Base-by-base conservation (phyloP, 1,284 basidiomycete species). In the Cutaneotrichosporon dermatis region DNA sequence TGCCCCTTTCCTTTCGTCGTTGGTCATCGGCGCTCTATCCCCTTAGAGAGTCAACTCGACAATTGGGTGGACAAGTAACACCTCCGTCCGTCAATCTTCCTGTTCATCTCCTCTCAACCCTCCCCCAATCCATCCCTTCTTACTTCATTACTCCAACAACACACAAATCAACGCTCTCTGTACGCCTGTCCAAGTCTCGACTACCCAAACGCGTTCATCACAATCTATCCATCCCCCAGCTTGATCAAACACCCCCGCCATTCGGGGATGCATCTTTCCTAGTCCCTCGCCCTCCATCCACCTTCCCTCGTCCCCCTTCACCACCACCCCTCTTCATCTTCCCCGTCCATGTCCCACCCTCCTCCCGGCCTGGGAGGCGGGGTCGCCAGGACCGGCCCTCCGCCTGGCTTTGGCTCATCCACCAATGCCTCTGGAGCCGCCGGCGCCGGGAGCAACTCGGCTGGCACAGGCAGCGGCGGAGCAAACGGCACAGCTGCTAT, bases 321-420 rank as follows among this genome's bases (percentile, higher is more conserved):
- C 36, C 41, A 34, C 45, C 25, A 25, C 48, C 59, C 50, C 55
- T 58, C 25, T 51, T 52, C 35, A 52, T 44, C 48, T 35, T 42
- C 57, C 44, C 46, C 61, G 45, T 69, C 68, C 67, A 66, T 69
- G 70, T 66, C 70, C 59, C 66, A 68, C 66, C 70, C 69, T 68
- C 73, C 75, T 73, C 73, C 75, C 69, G 75, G 74, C 16, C 61
- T 76, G 73, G 73, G 72, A 72, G 72, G 71, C 64, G 71, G 72
- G 69, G 70, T 67, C 64, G 68, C 65, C 63, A 71, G 73, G 64
- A 69, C 73, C 60, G 73, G 75, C 62, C 75, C 75, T 64, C 75
- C 75, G 58, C 75, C 75, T 42, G 75, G 75, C 51, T 75, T 76
- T 57, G 75, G 70, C 48, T 53, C 64, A 13, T 55, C 45, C 55